Evolutionary conservation across 805 yeast genomes (phyloP), one percentile per base, ranked within the genome.

Genomic region (Saturnispora sanitii): DNA sequence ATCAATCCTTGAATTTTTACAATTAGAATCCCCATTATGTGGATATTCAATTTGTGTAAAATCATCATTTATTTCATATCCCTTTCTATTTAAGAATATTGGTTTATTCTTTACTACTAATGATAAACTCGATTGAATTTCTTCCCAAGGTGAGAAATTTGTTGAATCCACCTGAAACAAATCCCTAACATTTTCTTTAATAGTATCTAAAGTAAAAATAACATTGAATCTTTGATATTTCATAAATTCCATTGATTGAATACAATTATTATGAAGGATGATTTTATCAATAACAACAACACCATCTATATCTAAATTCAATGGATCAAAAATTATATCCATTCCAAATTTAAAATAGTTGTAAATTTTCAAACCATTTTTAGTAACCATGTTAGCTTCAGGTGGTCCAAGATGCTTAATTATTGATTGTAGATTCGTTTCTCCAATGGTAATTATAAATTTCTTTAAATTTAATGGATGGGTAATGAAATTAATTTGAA

Each of bases 271-370:
- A 51, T 77, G 82, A 8, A 74, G 29, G 2, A 73, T 61, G 3
- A 77, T 44, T 44, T 75, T 75, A 29, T 59, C 60, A 16, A 75
- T 57, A 2, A 60, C 52, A 4, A 71, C 48, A 16, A 22, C 23
- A 5, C 32, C 29, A 4, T 49, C 43, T 8, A 53, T 67, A 18
- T 56, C 51, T 7, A 40, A 38, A 0, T 21, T 19, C 8, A 54
- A 51, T 27, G 71, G 57, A 30, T 67, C 66, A 53, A 73, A 77
- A 19, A 75, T 54, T 7, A 75, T 53, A 52, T 77, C 83, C 31
- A 75, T 55, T 0, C 83, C 83, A 47, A 53, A 62, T 18, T 64
- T 53, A 53, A 67, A 77, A 52, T 77, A 77, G 50, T 76, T 77
- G 54, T 77, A 81, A 46, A 75, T 71, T 37, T 68, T 48, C 35